These are phyloP conservation scores for Fusarium pseudocircinatum DNA, from an alignment of 2,329 filamentous ascomycete species.

Conservation along the genomic window DNA sequence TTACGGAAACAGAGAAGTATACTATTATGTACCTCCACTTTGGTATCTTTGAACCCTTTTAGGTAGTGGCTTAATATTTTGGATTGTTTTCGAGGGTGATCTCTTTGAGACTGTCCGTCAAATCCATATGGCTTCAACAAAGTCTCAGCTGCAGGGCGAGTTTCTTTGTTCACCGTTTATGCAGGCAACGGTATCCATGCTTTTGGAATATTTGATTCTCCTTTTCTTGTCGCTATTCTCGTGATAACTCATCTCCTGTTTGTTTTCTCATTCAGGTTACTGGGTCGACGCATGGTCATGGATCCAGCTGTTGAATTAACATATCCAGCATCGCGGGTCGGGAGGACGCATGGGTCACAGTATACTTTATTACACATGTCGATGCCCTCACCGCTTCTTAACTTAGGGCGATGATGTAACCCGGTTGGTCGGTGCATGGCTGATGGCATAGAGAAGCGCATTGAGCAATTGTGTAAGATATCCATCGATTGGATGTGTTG, in stretches of 20 bases:
- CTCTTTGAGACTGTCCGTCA: constrained; percentile 14
- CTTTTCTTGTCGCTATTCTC: constrained; percentile 16
- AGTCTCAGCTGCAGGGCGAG: constrained; percentile 16
- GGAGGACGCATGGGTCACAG: constrained; percentile 27
- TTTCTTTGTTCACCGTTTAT: constrained; percentile 22
- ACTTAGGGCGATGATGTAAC: constrained; percentile 40
- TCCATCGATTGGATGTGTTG: constrained; percentile 21
- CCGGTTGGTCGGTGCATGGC: constrained; percentile 36
- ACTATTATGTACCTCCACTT: neutral
- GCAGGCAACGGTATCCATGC: constrained; percentile 16
- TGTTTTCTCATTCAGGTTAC: constrained; percentile 30
- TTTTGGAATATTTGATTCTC: neutral
- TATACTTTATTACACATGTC: constrained; percentile 19
- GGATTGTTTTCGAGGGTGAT: constrained; percentile 2
- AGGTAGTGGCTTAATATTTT: constrained; percentile 14
- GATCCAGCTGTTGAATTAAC: constrained; percentile 27
- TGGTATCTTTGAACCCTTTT: neutral
- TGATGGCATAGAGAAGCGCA: constrained; percentile 15
- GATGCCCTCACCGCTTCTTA: constrained; percentile 43
- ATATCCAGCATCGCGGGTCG: constrained; percentile 28
- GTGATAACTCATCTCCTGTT: constrained; percentile 16
- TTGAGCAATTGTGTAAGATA: constrained; percentile 34
- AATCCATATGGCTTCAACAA: constrained; percentile 5
- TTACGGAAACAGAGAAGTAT: neutral
- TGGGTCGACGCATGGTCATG: constrained; percentile 38